Percentiles rank a stretch among this genome's conserved stretches.
phyloP scores from a whole-genome alignment of 768 basidiomycete genomes.

The Trametes cingulata region DNA sequence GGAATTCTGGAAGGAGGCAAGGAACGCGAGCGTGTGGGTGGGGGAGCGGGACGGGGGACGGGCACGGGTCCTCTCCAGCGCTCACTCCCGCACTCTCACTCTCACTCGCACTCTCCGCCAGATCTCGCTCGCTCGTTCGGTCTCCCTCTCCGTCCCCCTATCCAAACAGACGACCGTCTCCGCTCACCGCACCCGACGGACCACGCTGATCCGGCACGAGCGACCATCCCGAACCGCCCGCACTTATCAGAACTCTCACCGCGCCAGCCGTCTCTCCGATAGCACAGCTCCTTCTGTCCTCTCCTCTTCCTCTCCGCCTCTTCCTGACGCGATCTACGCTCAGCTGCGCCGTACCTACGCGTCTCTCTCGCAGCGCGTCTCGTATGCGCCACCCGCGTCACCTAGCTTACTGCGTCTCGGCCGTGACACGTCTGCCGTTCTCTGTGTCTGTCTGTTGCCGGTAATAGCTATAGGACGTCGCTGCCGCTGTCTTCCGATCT shows the following conservation, averaged over 20 bases:
- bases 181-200: neutral
- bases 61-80: no score
- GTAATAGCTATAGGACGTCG: neutral
- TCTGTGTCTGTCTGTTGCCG: neutral
- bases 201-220: constrained; percentile 2
- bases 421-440: no score
- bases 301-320: neutral
- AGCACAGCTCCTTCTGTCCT: neutral
- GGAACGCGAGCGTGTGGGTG: constrained; percentile 8
- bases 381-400: no score
- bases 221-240: neutral
- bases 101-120: no score
- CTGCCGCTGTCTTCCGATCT: neutral
- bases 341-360: neutral
- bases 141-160: neutral
- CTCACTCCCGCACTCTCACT: no score
- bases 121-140: neutral
- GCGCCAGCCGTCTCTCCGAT: neutral
- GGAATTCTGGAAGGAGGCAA: constrained; percentile 14
- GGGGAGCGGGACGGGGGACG: neutral
- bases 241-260: neutral
- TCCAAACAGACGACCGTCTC: neutral
- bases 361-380: neutral
- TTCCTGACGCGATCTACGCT: neutral
- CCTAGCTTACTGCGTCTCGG: neutral